Conservation (phyloP, 2,329 filamentous ascomycete species). For the Thyridium curvatum region DNA sequence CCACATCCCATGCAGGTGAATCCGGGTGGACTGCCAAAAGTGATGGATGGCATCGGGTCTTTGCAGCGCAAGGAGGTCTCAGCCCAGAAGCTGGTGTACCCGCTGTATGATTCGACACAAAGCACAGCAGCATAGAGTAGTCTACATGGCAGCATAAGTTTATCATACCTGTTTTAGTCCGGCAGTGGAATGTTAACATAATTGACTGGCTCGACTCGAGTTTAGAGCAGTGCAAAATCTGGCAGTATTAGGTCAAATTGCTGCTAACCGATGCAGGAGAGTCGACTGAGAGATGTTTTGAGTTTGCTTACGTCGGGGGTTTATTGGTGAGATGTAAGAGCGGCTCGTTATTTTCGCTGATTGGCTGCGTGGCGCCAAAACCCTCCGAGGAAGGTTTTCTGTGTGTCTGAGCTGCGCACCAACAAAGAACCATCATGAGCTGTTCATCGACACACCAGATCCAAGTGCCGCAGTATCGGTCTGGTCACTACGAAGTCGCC, state of each 20-base stretch:
- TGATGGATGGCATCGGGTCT: slow-evolving; percentile 2
- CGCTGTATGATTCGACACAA: not conserved
- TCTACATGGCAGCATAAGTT: no score
- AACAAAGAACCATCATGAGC: no score
- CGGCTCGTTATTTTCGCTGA: slow-evolving; percentile 4
- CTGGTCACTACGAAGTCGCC: not conserved
- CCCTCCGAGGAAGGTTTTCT: slow-evolving; percentile 3
- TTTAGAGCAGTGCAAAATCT: no score
- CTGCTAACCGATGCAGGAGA: no score
- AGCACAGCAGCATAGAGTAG: not conserved
- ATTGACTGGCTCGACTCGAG: no score
- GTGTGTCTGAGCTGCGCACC: not conserved
- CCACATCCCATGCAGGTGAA: slow-evolving; percentile 3
- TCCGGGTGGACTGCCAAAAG: slow-evolving; percentile 1
- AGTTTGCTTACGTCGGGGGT: not conserved
- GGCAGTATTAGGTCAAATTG: no score
- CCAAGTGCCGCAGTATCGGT: not conserved
- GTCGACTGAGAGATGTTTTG: not conserved
- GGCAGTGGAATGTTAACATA: not conserved
- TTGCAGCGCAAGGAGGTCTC: slow-evolving; percentile 3
- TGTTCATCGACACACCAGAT: no score
- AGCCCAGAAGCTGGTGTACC: slow-evolving; percentile 4
- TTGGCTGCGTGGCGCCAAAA: slow-evolving; percentile 3
- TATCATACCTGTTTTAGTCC: not conserved
- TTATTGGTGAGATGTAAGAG: not conserved